These are phyloP conservation scores for Orbilia blumenaviensis DNA, from an alignment of 2,329 filamentous ascomycete species.

Conservation along the genomic window DNA sequence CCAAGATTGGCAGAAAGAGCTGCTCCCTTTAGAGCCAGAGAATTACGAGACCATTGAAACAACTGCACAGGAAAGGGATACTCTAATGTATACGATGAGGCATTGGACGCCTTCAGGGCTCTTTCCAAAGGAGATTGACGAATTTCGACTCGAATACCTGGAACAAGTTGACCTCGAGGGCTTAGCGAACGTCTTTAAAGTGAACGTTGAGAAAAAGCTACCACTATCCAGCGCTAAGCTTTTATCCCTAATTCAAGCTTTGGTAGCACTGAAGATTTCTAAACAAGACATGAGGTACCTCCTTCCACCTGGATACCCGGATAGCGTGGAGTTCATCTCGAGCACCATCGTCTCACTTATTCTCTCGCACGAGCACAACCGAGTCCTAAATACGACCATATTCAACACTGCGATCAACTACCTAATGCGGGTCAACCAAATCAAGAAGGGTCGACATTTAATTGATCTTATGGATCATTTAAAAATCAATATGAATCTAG, in stretches of 20 bases:
- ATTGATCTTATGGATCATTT: constrained; percentile 42
- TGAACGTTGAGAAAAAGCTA: constrained; percentile 16
- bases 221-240: constrained; percentile 22
- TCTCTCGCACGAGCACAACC: constrained; percentile 18
- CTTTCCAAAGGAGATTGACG: constrained; percentile 6
- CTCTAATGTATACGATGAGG: background rate
- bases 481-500: constrained; percentile 24
- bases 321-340: constrained; percentile 33
- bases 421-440: constrained; percentile 28
- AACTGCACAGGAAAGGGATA: constrained; percentile 5
- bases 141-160: constrained; percentile 27
- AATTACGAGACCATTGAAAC: constrained; percentile 6
- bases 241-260: constrained; percentile 14
- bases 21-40: constrained; percentile 26
- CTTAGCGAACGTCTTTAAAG: constrained; percentile 4
- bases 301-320: constrained; percentile 23
- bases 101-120: constrained; percentile 3
- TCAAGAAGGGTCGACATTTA: constrained; percentile 36
- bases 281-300: constrained; percentile 41
- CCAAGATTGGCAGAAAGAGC: background rate
- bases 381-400: constrained; percentile 26
- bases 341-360: constrained; percentile 27
- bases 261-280: constrained; percentile 19
- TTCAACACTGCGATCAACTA: constrained; percentile 46
- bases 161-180: constrained; percentile 19